Evolutionary conservation across 345 rosid genomes (phyloP).

Genomic region (Adansonia digitata): DNA sequence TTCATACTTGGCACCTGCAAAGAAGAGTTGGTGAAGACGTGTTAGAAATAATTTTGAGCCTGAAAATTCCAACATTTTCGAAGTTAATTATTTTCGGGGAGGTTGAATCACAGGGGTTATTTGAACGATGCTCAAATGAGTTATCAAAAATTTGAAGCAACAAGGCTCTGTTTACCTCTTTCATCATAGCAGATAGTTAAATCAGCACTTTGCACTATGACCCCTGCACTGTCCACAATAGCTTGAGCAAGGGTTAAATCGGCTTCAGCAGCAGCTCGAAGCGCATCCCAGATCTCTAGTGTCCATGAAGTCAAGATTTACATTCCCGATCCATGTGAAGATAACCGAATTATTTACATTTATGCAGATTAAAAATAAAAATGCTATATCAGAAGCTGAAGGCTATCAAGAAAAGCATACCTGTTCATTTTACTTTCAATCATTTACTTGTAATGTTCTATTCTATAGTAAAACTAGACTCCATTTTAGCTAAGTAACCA

Average conservation of each 20-base stretch:
- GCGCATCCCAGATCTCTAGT: constrained; percentile 89
- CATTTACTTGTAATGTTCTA: background rate
- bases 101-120: background rate
- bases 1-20: constrained; percentile 79
- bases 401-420: background rate
- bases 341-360: background rate
- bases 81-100: background rate
- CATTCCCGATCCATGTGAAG: background rate
- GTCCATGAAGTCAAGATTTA: constrained; percentile 2
- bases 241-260: constrained; percentile 62
- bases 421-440: background rate
- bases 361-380: background rate
- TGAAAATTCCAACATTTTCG: background rate
- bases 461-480: background rate
- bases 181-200: constrained; percentile 81
- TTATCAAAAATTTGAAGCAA: background rate
- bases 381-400: background rate
- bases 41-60: background rate
- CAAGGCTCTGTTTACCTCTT: constrained; percentile 46
- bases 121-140: background rate
- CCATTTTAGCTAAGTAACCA: background rate
- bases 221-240: constrained; percentile 75
- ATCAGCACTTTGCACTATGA: constrained; percentile 63
- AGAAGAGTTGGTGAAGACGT: background rate
- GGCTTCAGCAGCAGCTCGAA: constrained; percentile 70